Percentiles rank a stretch among this genome's conserved stretches.
Conservation (phyloP, 345 rosid species). For the Brassica napus region DNA sequence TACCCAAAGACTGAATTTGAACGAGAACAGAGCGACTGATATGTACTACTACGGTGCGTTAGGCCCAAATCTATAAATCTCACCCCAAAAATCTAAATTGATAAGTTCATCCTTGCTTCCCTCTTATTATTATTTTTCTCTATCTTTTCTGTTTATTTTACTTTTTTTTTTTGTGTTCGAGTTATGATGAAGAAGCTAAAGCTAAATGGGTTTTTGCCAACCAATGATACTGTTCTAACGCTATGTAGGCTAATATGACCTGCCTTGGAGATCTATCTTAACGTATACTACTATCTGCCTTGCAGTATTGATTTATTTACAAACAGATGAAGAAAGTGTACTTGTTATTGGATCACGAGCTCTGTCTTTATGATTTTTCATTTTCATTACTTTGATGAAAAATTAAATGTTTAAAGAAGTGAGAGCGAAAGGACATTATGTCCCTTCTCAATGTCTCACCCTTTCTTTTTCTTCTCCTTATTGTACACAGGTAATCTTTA, state of each 20-base stretch:
- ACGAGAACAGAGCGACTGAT: background rate
- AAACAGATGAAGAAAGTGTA: constrained; percentile 30
- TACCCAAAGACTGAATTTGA: background rate
- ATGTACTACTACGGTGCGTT: background rate
- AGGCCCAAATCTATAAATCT: background rate
- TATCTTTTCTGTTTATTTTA: too few relatives aligned
- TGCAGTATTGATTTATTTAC: background rate
- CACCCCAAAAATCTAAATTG: constrained; percentile 3
- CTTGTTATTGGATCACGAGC: constrained; percentile 43
- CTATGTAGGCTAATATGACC: background rate
- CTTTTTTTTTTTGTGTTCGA: background rate
- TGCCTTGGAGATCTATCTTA: background rate
- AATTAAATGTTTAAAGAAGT: constrained; percentile 21
- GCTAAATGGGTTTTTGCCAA: too few relatives aligned
- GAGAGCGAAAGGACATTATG: constrained; percentile 35
- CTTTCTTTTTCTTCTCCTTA: background rate
- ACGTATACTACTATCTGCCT: background rate
- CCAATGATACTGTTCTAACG: background rate
- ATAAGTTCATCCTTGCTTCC: background rate
- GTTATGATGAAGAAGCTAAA: background rate
- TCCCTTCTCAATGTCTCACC: constrained; percentile 34
- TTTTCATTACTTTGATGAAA: constrained; percentile 30
- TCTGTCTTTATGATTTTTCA: constrained; percentile 32
- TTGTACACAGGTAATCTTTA: background rate
- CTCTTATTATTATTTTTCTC: background rate